phyloP scores from a whole-genome alignment of 78 protist genomes.

The Dictyostelium intermedium region DNA sequence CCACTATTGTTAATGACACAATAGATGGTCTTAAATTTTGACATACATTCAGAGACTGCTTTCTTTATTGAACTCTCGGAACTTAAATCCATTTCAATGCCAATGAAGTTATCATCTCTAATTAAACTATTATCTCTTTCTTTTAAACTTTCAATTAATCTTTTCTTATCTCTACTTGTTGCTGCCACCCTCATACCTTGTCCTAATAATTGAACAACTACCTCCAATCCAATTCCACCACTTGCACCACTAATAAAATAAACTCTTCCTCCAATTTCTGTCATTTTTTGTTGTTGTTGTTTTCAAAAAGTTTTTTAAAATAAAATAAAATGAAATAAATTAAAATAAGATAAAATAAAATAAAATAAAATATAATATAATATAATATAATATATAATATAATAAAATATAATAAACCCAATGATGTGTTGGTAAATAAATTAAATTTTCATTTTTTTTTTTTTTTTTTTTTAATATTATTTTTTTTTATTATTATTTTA shows the following conservation, averaged over 20 bases:
- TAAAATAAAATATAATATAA: no score
- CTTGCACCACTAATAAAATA: slow-evolving; percentile 32
- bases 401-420: no score
- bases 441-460: no score
- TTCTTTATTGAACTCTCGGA: background rate
- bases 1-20: slow-evolving; percentile 30
- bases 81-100: background rate
- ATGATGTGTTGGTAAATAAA: no score
- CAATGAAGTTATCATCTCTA: background rate
- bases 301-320: background rate
- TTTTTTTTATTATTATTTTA: no score
- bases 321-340: no score
- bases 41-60: background rate
- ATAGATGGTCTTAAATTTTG: background rate
- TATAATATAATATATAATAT: no score
- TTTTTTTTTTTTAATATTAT: no score
- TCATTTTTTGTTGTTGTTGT: background rate
- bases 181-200: slow-evolving; percentile 35
- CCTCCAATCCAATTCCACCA: slow-evolving; percentile 17
- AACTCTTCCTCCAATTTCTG: background rate
- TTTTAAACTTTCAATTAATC: background rate
- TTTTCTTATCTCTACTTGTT: slow-evolving; percentile 12
- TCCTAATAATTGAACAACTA: background rate
- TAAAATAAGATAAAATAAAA: no score
- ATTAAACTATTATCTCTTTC: background rate